Conservation (phyloP, 176 grass and related monocot species). For the Pontederia paniculata region DNA sequence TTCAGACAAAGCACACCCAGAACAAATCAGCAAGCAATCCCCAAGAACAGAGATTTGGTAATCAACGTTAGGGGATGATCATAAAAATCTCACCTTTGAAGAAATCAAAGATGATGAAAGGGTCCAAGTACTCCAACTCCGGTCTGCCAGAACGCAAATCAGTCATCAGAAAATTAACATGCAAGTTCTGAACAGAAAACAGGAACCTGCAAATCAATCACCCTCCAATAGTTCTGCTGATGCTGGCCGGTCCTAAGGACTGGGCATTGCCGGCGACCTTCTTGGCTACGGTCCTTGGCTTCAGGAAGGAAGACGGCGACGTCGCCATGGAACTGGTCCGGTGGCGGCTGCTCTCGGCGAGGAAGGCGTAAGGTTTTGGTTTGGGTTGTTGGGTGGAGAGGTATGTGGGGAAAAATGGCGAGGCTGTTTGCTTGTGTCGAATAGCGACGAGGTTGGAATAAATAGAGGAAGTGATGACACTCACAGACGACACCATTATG, state of each 20-base stretch:
- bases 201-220: too few species aligned
- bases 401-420: too few species aligned
- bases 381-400: too few species aligned
- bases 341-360: not conserved
- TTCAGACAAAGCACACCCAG: too few species aligned
- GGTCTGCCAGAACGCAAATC: slow-evolving; percentile 28
- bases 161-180: not conserved
- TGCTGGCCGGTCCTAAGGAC: slow-evolving; percentile 51
- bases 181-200: too few species aligned
- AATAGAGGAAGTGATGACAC: too few species aligned
- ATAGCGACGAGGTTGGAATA: too few species aligned
- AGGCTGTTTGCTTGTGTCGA: too few species aligned
- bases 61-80: not conserved
- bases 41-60: not conserved
- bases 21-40: not conserved
- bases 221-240: slow-evolving; percentile 86
- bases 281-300: slow-evolving; percentile 48
- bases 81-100: slow-evolving; percentile 11
- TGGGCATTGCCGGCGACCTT: slow-evolving; percentile 58
- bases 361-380: too few species aligned
- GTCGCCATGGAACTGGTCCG: not conserved
- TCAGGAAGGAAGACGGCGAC: slow-evolving; percentile 19
- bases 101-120: slow-evolving; percentile 9
- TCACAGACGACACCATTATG: too few species aligned
- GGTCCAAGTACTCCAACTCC: slow-evolving; percentile 59